Percentiles rank a stretch among this genome's conserved stretches.
phyloP scores from a whole-genome alignment of 257 asterid genomes.

The Apocynum venetum region DNA sequence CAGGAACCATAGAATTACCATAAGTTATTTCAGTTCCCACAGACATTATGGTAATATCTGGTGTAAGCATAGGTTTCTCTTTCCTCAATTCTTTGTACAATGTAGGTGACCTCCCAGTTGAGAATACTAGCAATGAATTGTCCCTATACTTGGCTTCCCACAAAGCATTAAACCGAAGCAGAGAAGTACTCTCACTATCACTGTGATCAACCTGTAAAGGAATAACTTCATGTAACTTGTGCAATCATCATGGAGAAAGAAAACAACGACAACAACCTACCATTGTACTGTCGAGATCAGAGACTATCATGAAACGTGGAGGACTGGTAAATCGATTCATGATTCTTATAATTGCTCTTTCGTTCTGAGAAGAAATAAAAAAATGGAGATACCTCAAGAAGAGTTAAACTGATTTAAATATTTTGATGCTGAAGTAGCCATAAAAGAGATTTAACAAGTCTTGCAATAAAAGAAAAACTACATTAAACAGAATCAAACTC shows the following conservation, averaged over 20 bases:
- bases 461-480: background rate
- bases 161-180: conserved; percentile 91
- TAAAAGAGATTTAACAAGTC: background rate
- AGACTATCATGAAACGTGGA: conserved; percentile 89
- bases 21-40: conserved; percentile 98
- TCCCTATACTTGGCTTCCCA: conserved; percentile 92
- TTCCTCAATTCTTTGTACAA: conserved; percentile 85
- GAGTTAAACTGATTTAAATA: conserved; percentile 11
- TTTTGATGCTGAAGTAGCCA: background rate
- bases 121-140: conserved; percentile 85
- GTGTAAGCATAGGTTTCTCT: conserved; percentile 97
- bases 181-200: conserved; percentile 68
- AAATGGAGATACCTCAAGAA: conserved; percentile 4
- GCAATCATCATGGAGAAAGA: conserved; percentile 9
- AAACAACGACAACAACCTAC: conserved; percentile 41
- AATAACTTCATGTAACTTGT: conserved; percentile 16
- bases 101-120: conserved; percentile 97
- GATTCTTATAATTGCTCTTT: conserved; percentile 21
- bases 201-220: conserved; percentile 88
- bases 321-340: conserved; percentile 71
- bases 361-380: conserved; percentile 36
- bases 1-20: conserved; percentile 93
- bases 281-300: conserved; percentile 98
- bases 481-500: background rate
- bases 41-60: conserved; percentile 90